Percentiles rank a stretch among this genome's conserved stretches.
Evolutionary conservation across 257 asterid genomes (phyloP).

Genomic region (Scutellaria barbata): DNA sequence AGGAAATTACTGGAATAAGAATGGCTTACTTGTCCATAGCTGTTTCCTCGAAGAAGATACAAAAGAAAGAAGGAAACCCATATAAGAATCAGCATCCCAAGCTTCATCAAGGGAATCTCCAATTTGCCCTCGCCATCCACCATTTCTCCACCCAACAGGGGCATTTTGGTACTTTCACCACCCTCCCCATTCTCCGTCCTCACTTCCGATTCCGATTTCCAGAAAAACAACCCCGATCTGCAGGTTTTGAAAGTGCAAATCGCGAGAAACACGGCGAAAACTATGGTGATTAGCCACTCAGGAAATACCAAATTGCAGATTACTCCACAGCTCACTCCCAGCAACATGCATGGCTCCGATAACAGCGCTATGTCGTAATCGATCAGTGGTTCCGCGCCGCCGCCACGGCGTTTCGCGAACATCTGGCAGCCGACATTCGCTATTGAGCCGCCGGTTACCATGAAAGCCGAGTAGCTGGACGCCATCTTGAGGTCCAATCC

Average conservation of each 20-base stretch:
- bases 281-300: slow-evolving; percentile 69
- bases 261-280: slow-evolving; percentile 67
- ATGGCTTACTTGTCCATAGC: slow-evolving; percentile 62
- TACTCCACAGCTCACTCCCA: slow-evolving; percentile 86
- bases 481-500: slow-evolving; percentile 77
- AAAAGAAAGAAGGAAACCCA: slow-evolving; percentile 72
- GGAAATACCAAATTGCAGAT: slow-evolving; percentile 68
- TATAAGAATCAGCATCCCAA: slow-evolving; percentile 57
- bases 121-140: background rate
- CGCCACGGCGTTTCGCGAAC: slow-evolving; percentile 18
- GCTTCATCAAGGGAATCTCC: slow-evolving; percentile 65
- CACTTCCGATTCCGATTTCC: slow-evolving; percentile 65
- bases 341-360: slow-evolving; percentile 83
- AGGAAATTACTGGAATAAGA: background rate
- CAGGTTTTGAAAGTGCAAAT: slow-evolving; percentile 74
- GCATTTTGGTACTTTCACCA: slow-evolving; percentile 35
- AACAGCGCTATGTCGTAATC: slow-evolving; percentile 76
- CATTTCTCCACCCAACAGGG: slow-evolving; percentile 40
- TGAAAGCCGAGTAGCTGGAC: slow-evolving; percentile 68
- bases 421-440: slow-evolving; percentile 63
- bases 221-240: slow-evolving; percentile 56
- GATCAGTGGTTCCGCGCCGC: slow-evolving; percentile 39
- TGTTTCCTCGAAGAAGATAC: slow-evolving; percentile 86
- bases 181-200: slow-evolving; percentile 39
- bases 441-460: slow-evolving; percentile 83